These are phyloP conservation scores for Gaertneriomyces semiglobifer DNA, from an alignment of 192 early-diverging fungal genomes.

Conservation along the genomic window DNA sequence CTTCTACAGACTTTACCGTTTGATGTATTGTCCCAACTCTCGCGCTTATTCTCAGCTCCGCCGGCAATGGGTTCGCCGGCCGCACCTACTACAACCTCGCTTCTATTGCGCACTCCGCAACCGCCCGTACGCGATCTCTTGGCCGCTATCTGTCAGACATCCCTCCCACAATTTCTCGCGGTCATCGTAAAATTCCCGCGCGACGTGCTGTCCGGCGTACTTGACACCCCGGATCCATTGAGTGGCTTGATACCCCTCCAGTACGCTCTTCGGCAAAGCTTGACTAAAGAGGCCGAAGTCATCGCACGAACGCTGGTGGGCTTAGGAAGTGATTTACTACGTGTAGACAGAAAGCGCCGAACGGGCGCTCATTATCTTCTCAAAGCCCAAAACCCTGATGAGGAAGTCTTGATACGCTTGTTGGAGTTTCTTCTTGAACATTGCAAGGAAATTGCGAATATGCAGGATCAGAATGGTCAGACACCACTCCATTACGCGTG, in stretches of 20 bases:
- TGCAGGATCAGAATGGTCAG: not conserved
- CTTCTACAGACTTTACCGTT: not conserved
- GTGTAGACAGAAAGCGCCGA: no score
- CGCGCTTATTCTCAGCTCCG: not conserved
- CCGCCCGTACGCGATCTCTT: conserved; percentile 15
- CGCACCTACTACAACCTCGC: not conserved
- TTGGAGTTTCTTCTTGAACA: conserved; percentile 29
- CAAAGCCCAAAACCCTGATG: conserved; percentile 21
- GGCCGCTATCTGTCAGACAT: conserved; percentile 57
- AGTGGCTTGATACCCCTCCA: conserved; percentile 62
- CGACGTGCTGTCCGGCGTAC: conserved; percentile 46
- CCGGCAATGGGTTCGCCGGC: not conserved
- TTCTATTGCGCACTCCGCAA: not conserved
- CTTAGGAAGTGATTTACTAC: conserved; percentile 19
- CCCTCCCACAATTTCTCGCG: conserved; percentile 26
- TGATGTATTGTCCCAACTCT: not conserved
- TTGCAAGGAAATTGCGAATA: conserved; percentile 2
- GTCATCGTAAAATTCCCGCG: no score
- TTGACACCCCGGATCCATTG: conserved; percentile 44
- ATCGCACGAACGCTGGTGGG: conserved; percentile 35
- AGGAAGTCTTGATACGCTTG: conserved; percentile 31
- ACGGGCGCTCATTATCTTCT: no score
- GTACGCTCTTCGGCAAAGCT: conserved; percentile 54
- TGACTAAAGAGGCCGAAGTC: conserved; percentile 37
- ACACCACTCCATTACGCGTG: not conserved